Conservation (phyloP, 1,139 yeast genomes). For the Lodderomyces orthopsilosis region DNA sequence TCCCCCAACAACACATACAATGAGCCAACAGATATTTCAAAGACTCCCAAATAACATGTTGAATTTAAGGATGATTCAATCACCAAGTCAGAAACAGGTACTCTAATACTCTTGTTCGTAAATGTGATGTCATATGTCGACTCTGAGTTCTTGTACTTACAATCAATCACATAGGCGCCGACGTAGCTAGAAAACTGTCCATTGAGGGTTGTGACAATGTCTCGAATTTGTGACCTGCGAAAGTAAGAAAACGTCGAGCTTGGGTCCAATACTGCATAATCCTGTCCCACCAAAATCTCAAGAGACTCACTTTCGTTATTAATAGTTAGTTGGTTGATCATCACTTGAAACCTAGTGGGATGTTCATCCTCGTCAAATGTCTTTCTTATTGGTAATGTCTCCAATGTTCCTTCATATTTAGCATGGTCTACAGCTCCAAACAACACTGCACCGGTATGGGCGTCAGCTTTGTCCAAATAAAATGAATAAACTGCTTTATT, state of each 20-base stretch:
- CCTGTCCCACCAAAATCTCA: conserved; percentile 18
- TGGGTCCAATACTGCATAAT: conserved; percentile 40
- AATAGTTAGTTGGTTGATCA: conserved; percentile 18
- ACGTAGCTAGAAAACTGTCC: conserved; percentile 18
- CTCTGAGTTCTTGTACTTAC: conserved; percentile 10
- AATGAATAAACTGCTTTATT: conserved; percentile 50
- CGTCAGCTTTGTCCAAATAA: conserved; percentile 42
- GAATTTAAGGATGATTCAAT: conserved; percentile 14
- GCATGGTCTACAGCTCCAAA: conserved; percentile 45
- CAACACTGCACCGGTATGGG: conserved; percentile 27
- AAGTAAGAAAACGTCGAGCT: conserved; percentile 42
- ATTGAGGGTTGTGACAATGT: conserved; percentile 27
- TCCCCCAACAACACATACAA: conserved; percentile 57
- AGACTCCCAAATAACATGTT: conserved; percentile 35
- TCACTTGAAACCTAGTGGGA: conserved; percentile 14
- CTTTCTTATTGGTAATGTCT: conserved; percentile 11
- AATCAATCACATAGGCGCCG: conserved; percentile 27
- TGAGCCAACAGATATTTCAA: conserved; percentile 19
- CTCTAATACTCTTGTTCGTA: conserved; percentile 32
- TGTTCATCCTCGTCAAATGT: conserved; percentile 7
- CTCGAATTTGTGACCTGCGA: conserved; percentile 24
- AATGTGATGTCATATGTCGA: conserved; percentile 31
- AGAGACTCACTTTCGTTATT: conserved; percentile 22
- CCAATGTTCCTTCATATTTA: conserved; percentile 36
- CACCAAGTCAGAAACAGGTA: conserved; percentile 32